Base-by-base conservation (phyloP, 2,329 filamentous ascomycete species). In the Davidsoniella neocaledoniae region DNA sequence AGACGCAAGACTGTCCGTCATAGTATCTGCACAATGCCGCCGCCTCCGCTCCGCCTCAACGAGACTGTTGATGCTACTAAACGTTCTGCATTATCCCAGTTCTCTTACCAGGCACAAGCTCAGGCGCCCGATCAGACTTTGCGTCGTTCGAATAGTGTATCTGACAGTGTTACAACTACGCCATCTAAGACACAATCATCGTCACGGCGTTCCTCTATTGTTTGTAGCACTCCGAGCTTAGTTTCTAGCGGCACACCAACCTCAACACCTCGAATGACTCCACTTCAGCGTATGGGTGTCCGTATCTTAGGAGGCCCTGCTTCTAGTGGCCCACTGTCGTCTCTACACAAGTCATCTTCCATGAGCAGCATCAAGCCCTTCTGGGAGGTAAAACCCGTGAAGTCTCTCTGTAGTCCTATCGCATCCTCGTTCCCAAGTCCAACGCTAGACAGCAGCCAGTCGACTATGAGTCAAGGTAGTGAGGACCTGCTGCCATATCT, bases 401-500 rank as follows among this genome's bases (percentile, higher is more conserved):
- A 41, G 12, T 47, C 50, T 43, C 33, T 46, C 45, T 9, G 21
- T 9, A 21, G 37, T 6, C 29, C 33, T 21, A n/a, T 8, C 26
- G 36, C 38, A 16, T 41, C 39, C 6, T n/a, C 37, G 43, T 36
- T 17, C 17, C 38, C 10, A n/a, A n/a, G 5, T 10, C n/a, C 12
- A 19, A 48, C 17, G n/a, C 37, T 16, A 14, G 16, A 25, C 2
- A 43, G 42, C 14, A 50, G 17, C 19, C 42, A 45, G 43, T 10
- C 29, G 19, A 45, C 19, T 14, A 29, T 36, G 40, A 40, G 36
- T 2, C 50, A 52, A 38, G 74, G 75, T 12, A 78, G 74, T 56
- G 75, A 79, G 57, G 75, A 79, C 51, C 66, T 74, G 49, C 68
- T 78, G 54, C 60, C 72, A 12, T 69, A 69, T 23, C 72, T 72